Conservation (phyloP, 2,329 filamentous ascomycete species). For the Colletotrichum agaves region DNA sequence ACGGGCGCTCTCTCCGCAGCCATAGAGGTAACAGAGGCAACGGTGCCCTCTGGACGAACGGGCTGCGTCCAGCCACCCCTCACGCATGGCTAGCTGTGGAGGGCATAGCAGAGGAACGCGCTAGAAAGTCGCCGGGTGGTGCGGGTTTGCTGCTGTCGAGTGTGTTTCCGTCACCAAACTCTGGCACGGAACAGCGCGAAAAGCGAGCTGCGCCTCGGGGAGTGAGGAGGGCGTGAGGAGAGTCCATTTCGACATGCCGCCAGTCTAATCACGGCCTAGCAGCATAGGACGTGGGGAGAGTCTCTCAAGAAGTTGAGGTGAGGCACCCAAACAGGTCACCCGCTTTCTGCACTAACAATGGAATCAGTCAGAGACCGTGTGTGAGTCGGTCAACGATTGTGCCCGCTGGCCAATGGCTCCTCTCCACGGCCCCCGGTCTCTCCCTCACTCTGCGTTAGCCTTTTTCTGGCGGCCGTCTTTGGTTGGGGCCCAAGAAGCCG, state of each 20-base stretch:
- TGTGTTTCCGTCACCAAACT: slow-evolving; percentile 10
- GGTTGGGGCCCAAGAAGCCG: slow-evolving; percentile 37
- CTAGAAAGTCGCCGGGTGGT: slow-evolving; percentile 31
- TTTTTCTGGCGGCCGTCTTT: slow-evolving; percentile 23
- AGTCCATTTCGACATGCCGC: neutral
- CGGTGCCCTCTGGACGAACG: slow-evolving; percentile 19
- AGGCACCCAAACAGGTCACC: slow-evolving; percentile 9
- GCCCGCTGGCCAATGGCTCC: slow-evolving; percentile 13
- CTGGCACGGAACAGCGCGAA: neutral
- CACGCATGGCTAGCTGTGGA: slow-evolving; percentile 18
- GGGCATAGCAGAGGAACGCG: slow-evolving; percentile 30
- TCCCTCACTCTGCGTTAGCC: slow-evolving; percentile 15
- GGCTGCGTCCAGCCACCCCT: slow-evolving; percentile 4
- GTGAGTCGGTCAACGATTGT: slow-evolving; percentile 21
- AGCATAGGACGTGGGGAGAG: slow-evolving; percentile 3
- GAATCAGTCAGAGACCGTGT: neutral
- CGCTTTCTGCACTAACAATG: slow-evolving; percentile 1
- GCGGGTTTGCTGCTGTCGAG: slow-evolving; percentile 2
- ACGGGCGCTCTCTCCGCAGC: neutral
- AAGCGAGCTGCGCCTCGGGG: slow-evolving; percentile 1
- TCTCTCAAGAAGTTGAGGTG: neutral
- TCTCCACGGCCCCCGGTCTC: slow-evolving; percentile 10
- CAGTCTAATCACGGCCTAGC: neutral
- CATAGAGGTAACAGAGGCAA: slow-evolving; percentile 30
- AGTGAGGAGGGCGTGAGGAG: neutral